phyloP scores from a whole-genome alignment of 768 basidiomycete genomes.

The Sporobolomyces phaffii region DNA sequence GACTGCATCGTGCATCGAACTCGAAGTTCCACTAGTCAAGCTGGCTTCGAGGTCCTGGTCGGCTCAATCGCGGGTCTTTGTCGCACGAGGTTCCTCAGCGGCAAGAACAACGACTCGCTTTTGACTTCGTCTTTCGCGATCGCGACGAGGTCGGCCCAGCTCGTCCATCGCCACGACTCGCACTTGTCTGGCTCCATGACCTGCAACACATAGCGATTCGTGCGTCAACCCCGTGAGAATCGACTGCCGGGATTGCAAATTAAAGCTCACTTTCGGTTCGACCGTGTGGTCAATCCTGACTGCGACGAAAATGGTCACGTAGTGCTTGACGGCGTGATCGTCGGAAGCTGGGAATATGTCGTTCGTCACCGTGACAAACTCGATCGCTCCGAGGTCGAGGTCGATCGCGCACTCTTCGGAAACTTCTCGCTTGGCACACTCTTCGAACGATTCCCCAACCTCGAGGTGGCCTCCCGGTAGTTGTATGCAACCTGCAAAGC shows the following conservation, averaged over 20 bases:
- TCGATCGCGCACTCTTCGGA: slow-evolving; percentile 34
- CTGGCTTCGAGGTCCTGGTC: not conserved
- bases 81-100: slow-evolving; percentile 11
- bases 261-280: slow-evolving; percentile 9
- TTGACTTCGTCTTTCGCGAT: not conserved
- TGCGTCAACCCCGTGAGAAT: no score
- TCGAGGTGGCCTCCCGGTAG: slow-evolving; percentile 39
- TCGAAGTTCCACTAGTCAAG: no score
- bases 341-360: no score
- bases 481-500: slow-evolving; percentile 25
- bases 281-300: not conserved
- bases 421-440: slow-evolving; percentile 29
- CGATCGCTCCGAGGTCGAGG: not conserved
- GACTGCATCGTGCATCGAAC: no score
- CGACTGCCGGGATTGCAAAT: no score
- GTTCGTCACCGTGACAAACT: slow-evolving; percentile 34
- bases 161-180: slow-evolving; percentile 26
- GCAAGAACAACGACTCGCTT: slow-evolving; percentile 14
- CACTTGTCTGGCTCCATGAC: slow-evolving; percentile 34
- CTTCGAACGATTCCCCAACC: slow-evolving; percentile 24
- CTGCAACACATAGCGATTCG: not conserved
- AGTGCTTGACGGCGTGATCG: slow-evolving; percentile 30
- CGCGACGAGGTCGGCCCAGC: slow-evolving; percentile 5
- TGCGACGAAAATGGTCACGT: slow-evolving; percentile 30
- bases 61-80: slow-evolving; percentile 11